phyloP scores from a whole-genome alignment of 2,329 filamentous ascomycete genomes.

The Alternaria atra region DNA sequence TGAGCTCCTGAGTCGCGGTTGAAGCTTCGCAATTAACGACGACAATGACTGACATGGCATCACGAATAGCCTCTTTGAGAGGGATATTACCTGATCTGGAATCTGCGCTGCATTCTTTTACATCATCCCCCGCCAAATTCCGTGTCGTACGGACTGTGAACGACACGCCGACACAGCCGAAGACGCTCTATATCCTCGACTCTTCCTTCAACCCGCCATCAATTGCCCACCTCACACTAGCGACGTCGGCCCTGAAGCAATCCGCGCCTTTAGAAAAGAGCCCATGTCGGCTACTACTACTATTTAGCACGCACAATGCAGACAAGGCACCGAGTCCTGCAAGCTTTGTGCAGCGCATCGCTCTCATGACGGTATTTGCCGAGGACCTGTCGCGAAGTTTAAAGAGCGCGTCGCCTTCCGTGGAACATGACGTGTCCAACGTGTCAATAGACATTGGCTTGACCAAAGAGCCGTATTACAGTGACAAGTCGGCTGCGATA shows the following conservation, averaged over 20 bases:
- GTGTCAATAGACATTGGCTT: constrained; percentile 70
- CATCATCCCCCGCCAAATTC: constrained; percentile 45
- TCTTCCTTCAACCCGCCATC: constrained; percentile 74
- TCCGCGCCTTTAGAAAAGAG: constrained; percentile 40
- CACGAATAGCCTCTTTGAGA: constrained; percentile 37
- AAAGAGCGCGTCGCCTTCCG: constrained; percentile 9
- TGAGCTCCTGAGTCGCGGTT: not conserved
- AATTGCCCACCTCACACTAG: constrained; percentile 65
- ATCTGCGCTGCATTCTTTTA: constrained; percentile 44
- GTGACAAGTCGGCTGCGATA: constrained; percentile 73
- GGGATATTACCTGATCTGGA: constrained; percentile 45
- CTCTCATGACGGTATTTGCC: constrained; percentile 76
- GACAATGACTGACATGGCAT: constrained; percentile 39
- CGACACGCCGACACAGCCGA: constrained; percentile 40
- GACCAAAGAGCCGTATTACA: constrained; percentile 77
- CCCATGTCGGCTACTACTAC: constrained; percentile 62
- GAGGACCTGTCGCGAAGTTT: constrained; percentile 57
- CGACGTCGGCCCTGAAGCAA: constrained; percentile 61
- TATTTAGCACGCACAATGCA: constrained; percentile 71
- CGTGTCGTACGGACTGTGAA: constrained; percentile 49
- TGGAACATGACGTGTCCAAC: constrained; percentile 17
- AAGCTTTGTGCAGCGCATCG: constrained; percentile 71
- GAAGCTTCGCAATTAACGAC: not conserved
- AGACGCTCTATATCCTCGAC: constrained; percentile 69
- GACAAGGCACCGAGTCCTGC: constrained; percentile 74